These are phyloP conservation scores for Rhodamnia rubescens DNA, from an alignment of 345 rosid genomes.

Conservation along the genomic window DNA sequence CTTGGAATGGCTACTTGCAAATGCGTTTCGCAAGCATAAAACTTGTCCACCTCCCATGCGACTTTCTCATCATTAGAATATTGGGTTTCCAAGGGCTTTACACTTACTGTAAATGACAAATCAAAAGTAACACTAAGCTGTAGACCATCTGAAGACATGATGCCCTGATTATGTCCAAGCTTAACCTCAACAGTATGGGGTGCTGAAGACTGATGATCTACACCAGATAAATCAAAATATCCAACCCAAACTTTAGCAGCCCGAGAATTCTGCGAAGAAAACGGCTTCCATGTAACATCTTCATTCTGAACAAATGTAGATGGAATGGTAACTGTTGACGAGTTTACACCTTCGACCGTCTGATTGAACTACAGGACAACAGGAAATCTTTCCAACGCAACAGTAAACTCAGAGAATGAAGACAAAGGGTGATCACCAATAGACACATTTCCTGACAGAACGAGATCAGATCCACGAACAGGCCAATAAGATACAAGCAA, in stretches of 20 bases:
- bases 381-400: slow-evolving; percentile 40
- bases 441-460: slow-evolving; percentile 23
- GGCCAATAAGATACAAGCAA: slow-evolving; percentile 76
- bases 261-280: slow-evolving; percentile 21
- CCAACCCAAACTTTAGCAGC: slow-evolving; percentile 59
- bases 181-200: slow-evolving; percentile 36
- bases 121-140: slow-evolving; percentile 24
- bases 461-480: slow-evolving; percentile 43
- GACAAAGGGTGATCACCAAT: slow-evolving; percentile 14
- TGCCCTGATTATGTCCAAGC: slow-evolving; percentile 57
- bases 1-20: slow-evolving; percentile 21
- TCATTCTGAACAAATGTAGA: slow-evolving; percentile 18
- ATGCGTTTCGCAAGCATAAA: slow-evolving; percentile 21
- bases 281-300: slow-evolving; percentile 55
- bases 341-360: slow-evolving; percentile 61
- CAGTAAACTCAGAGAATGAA: slow-evolving; percentile 16
- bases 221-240: slow-evolving; percentile 19
- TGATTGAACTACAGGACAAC: slow-evolving; percentile 70
- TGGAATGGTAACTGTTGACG: slow-evolving; percentile 38
- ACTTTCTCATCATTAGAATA: slow-evolving; percentile 19
- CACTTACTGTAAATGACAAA: slow-evolving; percentile 33
- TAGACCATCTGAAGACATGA: slow-evolving; percentile 50
- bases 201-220: slow-evolving; percentile 12
- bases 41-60: slow-evolving; percentile 54
- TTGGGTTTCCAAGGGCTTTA: slow-evolving; percentile 10